Percentiles rank a stretch among this genome's conserved stretches.
These are phyloP conservation scores for Candida palmyrensis DNA, from an alignment of 805 yeast genomes.

Conservation along the genomic window DNA sequence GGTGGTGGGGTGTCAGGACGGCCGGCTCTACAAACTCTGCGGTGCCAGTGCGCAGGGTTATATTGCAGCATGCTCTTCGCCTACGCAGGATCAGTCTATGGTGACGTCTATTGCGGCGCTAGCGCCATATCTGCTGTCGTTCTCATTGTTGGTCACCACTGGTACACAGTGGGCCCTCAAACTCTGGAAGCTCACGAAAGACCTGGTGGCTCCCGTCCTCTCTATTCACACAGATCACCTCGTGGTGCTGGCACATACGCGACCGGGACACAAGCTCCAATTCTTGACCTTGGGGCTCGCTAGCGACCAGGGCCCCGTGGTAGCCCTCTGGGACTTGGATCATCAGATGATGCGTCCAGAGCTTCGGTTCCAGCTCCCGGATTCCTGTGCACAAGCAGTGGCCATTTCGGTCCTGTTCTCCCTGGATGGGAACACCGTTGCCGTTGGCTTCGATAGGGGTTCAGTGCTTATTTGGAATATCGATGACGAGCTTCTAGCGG, in stretches of 20 bases:
- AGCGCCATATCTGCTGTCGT: neutral
- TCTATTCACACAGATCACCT: constrained; percentile 1
- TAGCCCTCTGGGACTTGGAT: constrained; percentile 29
- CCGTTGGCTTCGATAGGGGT: constrained; percentile 21
- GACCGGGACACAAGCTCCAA: constrained; percentile 10
- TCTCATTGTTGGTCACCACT: neutral
- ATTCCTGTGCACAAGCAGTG: constrained; percentile 1
- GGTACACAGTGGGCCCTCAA: constrained; percentile 3
- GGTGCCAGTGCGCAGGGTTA: too few species aligned
- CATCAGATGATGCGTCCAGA: constrained; percentile 14
- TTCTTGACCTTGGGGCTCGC: constrained; percentile 21
- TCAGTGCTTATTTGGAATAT: constrained; percentile 8
- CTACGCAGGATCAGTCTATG: neutral
- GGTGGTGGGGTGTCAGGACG: constrained; percentile 15
- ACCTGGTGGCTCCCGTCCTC: neutral
- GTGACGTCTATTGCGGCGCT: neutral
- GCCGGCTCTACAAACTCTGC: constrained; percentile 13
- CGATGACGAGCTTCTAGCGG: constrained; percentile 7
- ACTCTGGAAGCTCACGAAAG: neutral
- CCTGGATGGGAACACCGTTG: constrained; percentile 12
- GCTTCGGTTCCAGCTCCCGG: constrained; percentile 5
- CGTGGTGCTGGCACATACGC: neutral
- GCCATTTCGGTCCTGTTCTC: constrained; percentile 12
- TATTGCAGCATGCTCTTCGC: too few species aligned
- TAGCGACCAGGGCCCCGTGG: constrained; percentile 6